These are phyloP conservation scores for Centrapalus pauciflorus DNA, from an alignment of 129 eudicot genomes.

Conservation along the genomic window DNA sequence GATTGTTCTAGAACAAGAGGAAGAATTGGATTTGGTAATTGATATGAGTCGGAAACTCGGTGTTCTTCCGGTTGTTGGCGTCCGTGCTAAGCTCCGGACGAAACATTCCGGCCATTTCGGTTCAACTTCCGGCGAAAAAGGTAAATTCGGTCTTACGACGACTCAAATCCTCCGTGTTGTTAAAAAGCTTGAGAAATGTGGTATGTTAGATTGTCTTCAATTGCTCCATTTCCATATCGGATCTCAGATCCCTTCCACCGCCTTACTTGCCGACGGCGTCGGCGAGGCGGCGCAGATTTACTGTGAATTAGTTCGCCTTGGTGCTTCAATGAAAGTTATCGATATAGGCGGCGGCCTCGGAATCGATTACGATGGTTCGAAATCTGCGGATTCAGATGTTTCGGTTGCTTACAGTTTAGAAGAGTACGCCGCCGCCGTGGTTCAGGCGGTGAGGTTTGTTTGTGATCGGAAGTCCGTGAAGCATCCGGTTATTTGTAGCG, in stretches of 20 bases:
- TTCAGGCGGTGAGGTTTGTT: slow-evolving; percentile 51
- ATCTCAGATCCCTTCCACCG: slow-evolving; percentile 84
- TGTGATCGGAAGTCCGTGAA: slow-evolving; percentile 70
- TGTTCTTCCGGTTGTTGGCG: slow-evolving; percentile 71
- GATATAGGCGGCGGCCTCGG: slow-evolving; percentile 99
- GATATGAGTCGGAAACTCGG: slow-evolving; percentile 57
- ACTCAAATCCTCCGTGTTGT: slow-evolving; percentile 78
- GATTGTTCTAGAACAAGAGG: slow-evolving; percentile 89
- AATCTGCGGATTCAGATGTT: slow-evolving; percentile 64
- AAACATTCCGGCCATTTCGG: slow-evolving; percentile 96
- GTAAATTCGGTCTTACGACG: slow-evolving; percentile 90
- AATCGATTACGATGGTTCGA: slow-evolving; percentile 93
- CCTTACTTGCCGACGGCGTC: slow-evolving; percentile 75
- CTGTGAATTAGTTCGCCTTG: slow-evolving; percentile 77
- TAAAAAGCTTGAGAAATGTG: slow-evolving; percentile 52
- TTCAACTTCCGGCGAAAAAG: slow-evolving; percentile 93
- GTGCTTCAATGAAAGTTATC: slow-evolving; percentile 72
- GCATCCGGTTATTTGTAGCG: slow-evolving; percentile 87
- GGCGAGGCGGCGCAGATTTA: slow-evolving; percentile 87
- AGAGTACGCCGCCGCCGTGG: slow-evolving; percentile 91
- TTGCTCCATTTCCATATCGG: slow-evolving; percentile 95
- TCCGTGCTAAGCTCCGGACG: slow-evolving; percentile 96
- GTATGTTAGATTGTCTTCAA: slow-evolving; percentile 89
- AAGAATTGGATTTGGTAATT: slow-evolving; percentile 74
- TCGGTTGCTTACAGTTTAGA: slow-evolving; percentile 72